A percentile compares a stretch with the other conserved stretches of the same genome.
These are phyloP conservation scores for Penicillium sumatraense DNA, from an alignment of 2,329 filamentous ascomycete genomes.

Conservation along the genomic window DNA sequence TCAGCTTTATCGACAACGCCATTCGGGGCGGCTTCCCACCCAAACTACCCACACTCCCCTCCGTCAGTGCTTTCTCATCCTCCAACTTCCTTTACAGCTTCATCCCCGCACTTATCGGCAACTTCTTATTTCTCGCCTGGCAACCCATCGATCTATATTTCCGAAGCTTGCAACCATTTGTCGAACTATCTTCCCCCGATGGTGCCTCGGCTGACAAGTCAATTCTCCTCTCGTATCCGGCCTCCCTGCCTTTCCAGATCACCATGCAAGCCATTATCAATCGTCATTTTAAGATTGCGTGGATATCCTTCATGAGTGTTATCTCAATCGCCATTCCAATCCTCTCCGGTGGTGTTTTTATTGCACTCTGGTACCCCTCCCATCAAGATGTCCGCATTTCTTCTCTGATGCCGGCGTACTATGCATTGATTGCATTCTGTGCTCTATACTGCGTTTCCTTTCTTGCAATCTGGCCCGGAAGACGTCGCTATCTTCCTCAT, in stretches of 20 bases:
- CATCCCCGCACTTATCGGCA: conserved; percentile 62
- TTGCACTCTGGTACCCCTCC: conserved; percentile 61
- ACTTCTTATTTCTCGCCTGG: conserved; percentile 62
- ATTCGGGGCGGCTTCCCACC: conserved; percentile 75
- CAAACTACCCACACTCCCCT: conserved; percentile 64
- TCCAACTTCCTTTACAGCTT: conserved; percentile 86
- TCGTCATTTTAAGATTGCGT: conserved; percentile 62
- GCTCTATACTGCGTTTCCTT: conserved; percentile 71
- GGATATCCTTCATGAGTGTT: conserved; percentile 59
- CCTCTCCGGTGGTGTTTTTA: conserved; percentile 57
- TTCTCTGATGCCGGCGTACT: conserved; percentile 74
- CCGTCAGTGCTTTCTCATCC: conserved; percentile 72
- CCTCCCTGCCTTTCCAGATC: conserved; percentile 57
- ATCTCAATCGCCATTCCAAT: conserved; percentile 41
- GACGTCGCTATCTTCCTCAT: conserved; percentile 72
- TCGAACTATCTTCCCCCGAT: conserved; percentile 54
- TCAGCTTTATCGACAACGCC: conserved; percentile 75
- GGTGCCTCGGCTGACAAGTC: conserved; percentile 60
- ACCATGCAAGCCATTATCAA: conserved; percentile 59
- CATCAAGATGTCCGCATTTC: conserved; percentile 62
- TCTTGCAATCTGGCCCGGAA: conserved; percentile 63
- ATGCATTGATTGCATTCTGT: conserved; percentile 72
- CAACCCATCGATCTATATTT: conserved; percentile 65
- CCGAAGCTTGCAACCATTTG: conserved; percentile 63
- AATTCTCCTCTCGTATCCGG: conserved; percentile 62